phyloP scores from a whole-genome alignment of 2,329 filamentous ascomycete genomes.

The Talaromyces sp. region DNA sequence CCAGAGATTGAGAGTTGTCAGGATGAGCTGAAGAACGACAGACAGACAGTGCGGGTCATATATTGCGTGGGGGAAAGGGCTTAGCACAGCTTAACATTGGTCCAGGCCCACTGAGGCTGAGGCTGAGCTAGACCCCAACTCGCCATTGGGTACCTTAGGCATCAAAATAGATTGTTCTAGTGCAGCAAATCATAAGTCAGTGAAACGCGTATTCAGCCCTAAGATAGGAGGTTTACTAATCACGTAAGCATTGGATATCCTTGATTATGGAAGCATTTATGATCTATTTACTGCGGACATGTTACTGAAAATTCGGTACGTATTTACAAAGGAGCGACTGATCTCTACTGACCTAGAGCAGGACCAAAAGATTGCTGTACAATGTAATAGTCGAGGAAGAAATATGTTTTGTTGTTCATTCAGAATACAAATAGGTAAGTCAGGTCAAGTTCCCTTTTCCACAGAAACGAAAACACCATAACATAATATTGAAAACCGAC shows the following conservation, averaged over 20 bases:
- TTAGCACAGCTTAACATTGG: not conserved
- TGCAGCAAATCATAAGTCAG: not conserved
- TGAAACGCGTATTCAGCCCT: conserved; percentile 1
- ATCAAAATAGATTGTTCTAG: not conserved
- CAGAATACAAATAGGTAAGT: not conserved
- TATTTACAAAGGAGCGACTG: too few relatives aligned
- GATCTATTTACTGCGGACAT: not conserved
- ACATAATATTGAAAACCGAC: not conserved
- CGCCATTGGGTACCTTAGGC: not conserved
- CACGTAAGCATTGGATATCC: not conserved
- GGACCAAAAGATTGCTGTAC: too few relatives aligned
- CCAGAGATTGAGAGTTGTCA: not conserved
- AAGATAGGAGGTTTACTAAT: not conserved
- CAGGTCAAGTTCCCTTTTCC: not conserved
- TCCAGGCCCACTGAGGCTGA: not conserved
- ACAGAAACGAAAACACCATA: not conserved
- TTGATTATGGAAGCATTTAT: not conserved
- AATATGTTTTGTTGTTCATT: not conserved
- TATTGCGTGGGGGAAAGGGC: not conserved
- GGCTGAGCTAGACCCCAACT: not conserved
- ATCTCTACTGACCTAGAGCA: too few relatives aligned
- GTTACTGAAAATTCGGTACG: too few relatives aligned
- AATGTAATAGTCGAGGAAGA: not conserved
- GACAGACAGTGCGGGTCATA: not conserved
- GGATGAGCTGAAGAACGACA: not conserved